Evolutionary conservation across 176 grass and related monocot species (phyloP).

Genomic region (Dactylis glomerata): DNA sequence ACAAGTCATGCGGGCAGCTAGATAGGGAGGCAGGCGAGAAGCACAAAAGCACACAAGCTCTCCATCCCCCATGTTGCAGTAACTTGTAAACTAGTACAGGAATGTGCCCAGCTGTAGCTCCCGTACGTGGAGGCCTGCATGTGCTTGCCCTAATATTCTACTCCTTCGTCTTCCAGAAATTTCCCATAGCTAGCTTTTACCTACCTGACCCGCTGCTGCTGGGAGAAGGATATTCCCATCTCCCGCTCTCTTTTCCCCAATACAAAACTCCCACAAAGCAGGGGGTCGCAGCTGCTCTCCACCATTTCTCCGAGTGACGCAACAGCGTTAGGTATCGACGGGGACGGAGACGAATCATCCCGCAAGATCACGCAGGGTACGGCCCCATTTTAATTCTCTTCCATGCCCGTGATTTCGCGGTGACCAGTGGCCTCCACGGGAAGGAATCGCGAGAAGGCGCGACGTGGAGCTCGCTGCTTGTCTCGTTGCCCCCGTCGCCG

Average conservation of each 20-base stretch:
- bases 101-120: neutral
- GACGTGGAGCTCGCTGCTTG: conserved; percentile 8
- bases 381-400: neutral
- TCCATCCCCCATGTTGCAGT: neutral
- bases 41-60: neutral
- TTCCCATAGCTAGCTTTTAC: neutral
- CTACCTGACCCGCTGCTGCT: neutral
- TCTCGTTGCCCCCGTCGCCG: neutral
- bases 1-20: no score
- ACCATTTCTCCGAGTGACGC: no score
- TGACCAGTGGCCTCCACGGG: neutral
- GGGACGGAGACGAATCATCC: neutral
- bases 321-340: conserved; percentile 28
- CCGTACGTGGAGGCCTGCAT: neutral
- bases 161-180: neutral
- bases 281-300: neutral
- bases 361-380: neutral
- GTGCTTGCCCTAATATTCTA: neutral
- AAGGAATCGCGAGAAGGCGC: neutral
- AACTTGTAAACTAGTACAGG: conserved; percentile 2
- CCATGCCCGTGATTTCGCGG: neutral
- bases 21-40: no score
- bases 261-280: neutral
- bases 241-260: neutral
- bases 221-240: neutral